A percentile compares a stretch with the other conserved stretches of the same genome.
These are phyloP conservation scores for Yamadazyma dendronema DNA, from an alignment of 1,139 yeast genomes.

Conservation along the genomic window DNA sequence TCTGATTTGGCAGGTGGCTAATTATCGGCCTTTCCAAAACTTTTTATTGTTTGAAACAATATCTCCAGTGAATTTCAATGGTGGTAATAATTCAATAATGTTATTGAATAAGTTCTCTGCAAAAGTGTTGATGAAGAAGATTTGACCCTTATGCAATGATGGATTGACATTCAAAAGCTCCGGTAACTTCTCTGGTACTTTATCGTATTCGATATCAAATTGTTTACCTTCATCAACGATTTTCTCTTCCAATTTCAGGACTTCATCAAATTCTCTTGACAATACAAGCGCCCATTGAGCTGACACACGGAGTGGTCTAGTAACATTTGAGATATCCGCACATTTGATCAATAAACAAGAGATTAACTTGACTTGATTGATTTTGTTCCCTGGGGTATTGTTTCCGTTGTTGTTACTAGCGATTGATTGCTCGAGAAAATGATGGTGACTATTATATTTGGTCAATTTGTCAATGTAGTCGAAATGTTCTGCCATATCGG, in stretches of 20 bases:
- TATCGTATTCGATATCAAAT: constrained; percentile 27
- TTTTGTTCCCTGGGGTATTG: constrained; percentile 11
- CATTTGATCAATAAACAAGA: constrained; percentile 77
- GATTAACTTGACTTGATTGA: constrained; percentile 45
- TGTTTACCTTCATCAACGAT: constrained; percentile 18
- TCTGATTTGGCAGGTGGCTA: no score
- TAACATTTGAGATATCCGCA: constrained; percentile 91
- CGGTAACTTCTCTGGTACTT: constrained; percentile 30
- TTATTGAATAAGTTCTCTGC: constrained; percentile 74
- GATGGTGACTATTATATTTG: constrained; percentile 12
- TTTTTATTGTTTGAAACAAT: constrained; percentile 44
- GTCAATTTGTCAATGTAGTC: constrained; percentile 58
- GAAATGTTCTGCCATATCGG: constrained; percentile 92
- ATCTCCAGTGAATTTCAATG: constrained; percentile 51
- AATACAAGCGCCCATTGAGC: constrained; percentile 85
- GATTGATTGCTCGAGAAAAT: constrained; percentile 1
- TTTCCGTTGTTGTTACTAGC: neutral
- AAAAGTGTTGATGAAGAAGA: constrained; percentile 79
- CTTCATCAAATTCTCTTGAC: constrained; percentile 74
- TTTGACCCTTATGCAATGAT: constrained; percentile 68
- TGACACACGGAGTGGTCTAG: constrained; percentile 73
- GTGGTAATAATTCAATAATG: constrained; percentile 57
- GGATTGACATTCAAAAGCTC: constrained; percentile 46
- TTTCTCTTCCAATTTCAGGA: constrained; percentile 51
- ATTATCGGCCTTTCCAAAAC: constrained; percentile 33